Evolutionary conservation across 495 filamentous ascomycete genomes (phyloP).

Genomic region (Chaetomium cochliodes): DNA sequence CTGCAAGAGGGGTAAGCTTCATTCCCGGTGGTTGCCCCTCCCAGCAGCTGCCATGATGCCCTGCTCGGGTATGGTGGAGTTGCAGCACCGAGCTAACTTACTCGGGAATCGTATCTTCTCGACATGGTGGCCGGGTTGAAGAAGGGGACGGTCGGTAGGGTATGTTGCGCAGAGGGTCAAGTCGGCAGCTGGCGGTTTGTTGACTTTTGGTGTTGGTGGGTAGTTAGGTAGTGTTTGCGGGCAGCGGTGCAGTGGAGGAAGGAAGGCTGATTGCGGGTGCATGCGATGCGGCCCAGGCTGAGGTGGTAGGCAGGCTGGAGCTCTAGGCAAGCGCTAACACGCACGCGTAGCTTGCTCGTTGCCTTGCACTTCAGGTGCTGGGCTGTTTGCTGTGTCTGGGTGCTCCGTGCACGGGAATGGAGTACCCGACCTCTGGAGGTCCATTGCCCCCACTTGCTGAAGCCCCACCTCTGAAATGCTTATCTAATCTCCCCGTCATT

Average conservation of each 20-base stretch:
- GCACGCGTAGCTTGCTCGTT: conserved; percentile 37
- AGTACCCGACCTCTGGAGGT: too few species aligned
- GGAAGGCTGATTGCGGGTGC: conserved; percentile 32
- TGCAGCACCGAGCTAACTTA: conserved; percentile 46
- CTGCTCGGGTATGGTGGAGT: not conserved
- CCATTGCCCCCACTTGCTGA: too few species aligned
- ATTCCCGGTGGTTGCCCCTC: conserved; percentile 15
- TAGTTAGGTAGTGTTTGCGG: conserved; percentile 4
- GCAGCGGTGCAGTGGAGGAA: not conserved
- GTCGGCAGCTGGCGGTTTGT: conserved; percentile 2
- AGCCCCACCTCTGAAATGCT: not conserved
- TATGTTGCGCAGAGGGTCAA: not conserved
- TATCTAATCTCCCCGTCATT: conserved; percentile 11
- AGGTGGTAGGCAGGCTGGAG: conserved; percentile 30
- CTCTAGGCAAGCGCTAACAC: conserved; percentile 44
- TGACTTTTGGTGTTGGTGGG: too few species aligned
- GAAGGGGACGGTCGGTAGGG: not conserved
- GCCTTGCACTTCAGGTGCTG: conserved; percentile 26
- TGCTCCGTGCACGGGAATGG: not conserved
- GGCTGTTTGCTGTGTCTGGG: too few species aligned
- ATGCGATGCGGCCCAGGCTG: conserved; percentile 7
- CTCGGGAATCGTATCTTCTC: conserved; percentile 96
- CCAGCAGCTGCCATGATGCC: conserved; percentile 8
- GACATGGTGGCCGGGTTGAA: conserved; percentile 63
- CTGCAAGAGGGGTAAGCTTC: conserved; percentile 53